A percentile compares a stretch with the other conserved stretches of the same genome.
Conservation (phyloP, 2,329 filamentous ascomycete genomes). For the Stachybotrys chartarum region DNA sequence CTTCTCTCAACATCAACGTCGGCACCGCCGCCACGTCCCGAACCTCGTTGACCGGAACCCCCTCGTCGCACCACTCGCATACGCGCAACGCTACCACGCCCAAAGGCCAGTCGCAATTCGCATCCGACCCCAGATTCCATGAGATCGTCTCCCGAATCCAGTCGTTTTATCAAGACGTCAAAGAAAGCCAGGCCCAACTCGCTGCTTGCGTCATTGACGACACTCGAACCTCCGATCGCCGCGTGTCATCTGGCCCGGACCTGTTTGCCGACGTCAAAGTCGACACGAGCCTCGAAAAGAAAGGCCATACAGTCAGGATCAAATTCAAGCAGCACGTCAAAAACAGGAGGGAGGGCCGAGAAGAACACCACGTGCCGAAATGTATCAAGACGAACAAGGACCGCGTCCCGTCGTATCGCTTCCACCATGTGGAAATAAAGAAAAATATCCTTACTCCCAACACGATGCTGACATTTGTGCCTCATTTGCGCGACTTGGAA, state of each 20-base stretch:
- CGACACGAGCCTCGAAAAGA: slow-evolving; percentile 25
- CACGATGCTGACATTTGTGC: slow-evolving; percentile 53
- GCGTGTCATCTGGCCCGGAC: slow-evolving; percentile 34
- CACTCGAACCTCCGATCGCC: slow-evolving; percentile 26
- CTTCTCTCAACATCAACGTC: slow-evolving; percentile 2
- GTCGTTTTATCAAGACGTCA: slow-evolving; percentile 34
- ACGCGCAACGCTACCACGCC: slow-evolving; percentile 8
- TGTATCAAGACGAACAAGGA: slow-evolving; percentile 42
- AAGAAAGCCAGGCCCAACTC: slow-evolving; percentile 36
- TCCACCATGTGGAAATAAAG: slow-evolving; percentile 52
- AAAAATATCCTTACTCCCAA: slow-evolving; percentile 54
- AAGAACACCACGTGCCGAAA: slow-evolving; percentile 31
- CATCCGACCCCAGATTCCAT: slow-evolving; percentile 32
- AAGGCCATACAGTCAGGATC: slow-evolving; percentile 36
- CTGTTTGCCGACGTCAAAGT: slow-evolving; percentile 38
- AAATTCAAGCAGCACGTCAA: slow-evolving; percentile 44
- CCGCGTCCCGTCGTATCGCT: slow-evolving; percentile 50
- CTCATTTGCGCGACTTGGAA: slow-evolving; percentile 50
- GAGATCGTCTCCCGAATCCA: slow-evolving; percentile 34
- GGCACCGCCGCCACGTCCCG: slow-evolving; percentile 7
- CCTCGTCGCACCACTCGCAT: slow-evolving; percentile 7
- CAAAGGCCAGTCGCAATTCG: slow-evolving; percentile 13
- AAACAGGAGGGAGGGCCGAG: slow-evolving; percentile 36
- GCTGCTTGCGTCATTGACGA: slow-evolving; percentile 37
- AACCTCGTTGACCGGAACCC: slow-evolving; percentile 17